Evolutionary conservation across 148 eudicot species (phyloP).

Genomic region (Hydrangea macrophylla): DNA sequence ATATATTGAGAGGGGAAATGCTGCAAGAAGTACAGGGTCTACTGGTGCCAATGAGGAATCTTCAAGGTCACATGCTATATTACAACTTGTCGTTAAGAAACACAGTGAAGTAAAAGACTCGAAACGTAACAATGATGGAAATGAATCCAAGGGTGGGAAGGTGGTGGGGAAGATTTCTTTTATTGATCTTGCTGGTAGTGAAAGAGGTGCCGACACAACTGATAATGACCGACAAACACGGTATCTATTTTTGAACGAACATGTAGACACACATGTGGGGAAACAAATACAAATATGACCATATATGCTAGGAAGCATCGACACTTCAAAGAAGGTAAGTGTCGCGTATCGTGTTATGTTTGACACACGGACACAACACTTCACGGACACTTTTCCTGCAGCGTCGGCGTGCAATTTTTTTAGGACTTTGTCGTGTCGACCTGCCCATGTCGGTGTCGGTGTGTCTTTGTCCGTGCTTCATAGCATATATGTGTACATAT

Average conservation of each 20-base stretch:
- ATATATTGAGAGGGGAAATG: constrained; percentile 89
- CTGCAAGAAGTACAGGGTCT: constrained; percentile 89
- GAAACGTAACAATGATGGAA: constrained; percentile 61
- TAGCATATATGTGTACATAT: neutral
- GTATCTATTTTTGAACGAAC: constrained; percentile 29
- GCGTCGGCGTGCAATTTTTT: too few species aligned
- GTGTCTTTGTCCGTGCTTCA: too few species aligned
- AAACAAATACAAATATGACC: too few species aligned
- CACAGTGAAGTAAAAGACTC: constrained; percentile 79
- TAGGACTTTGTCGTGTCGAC: too few species aligned
- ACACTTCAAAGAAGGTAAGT: too few species aligned
- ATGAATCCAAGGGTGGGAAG: constrained; percentile 72
- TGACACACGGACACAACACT: too few species aligned
- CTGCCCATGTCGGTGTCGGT: too few species aligned
- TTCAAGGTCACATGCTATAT: constrained; percentile 97
- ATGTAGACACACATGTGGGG: neutral
- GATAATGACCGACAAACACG: constrained; percentile 97
- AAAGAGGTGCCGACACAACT: constrained; percentile 99
- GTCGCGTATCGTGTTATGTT: too few species aligned
- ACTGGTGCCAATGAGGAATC: constrained; percentile 99
- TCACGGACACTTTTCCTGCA: too few species aligned
- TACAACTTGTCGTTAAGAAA: constrained; percentile 92
- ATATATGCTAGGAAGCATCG: too few species aligned
- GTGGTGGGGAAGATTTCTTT: constrained; percentile 95
- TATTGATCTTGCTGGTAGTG: constrained; percentile 98